Base-by-base conservation (phyloP, 768 basidiomycete genomes). In the Dentipellis sp. region DNA sequence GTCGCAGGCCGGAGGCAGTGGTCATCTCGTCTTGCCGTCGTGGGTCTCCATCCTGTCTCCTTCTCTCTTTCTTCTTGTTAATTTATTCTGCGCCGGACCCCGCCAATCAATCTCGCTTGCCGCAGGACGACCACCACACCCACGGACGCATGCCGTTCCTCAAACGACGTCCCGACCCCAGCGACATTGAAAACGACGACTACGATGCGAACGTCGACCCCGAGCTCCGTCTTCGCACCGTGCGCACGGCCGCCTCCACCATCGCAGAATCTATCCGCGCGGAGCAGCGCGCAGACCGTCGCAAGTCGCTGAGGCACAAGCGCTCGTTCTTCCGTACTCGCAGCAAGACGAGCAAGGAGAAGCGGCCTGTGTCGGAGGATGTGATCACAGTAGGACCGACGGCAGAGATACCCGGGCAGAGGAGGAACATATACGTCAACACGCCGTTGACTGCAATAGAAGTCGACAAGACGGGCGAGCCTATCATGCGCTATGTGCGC, bases 241-340 rank as follows among this genome's bases (percentile, higher is more conserved):
- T 93, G n/a, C 86, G 87, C 64, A 97, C 94, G 1, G 94, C 94
- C 16, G 87, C 89, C 2, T 91, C 89, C 16, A 91, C 90, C 39
- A 84, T 97, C 62, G 87, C 90, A 59, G 91, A 94, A 69, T 88
- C 88, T 8, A 84, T 90, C 52, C 83, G 81, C 56, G 80, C 86
- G 36, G 94, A 97, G 67, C 76, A 80, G 60, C 78, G 84, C 47
- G 81, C 80, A 12, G 77, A 83, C 66, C 72, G 79, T 60, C 73
- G 85, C 64, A 80, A 78, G 69, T 71, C 76, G 59, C 56, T 65
- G 21, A 66, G 64, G 65, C 72, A 67, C 68, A 84, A 77, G 64
- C 69, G 81, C 40, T 76, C 81, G 46, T 70, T 69, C 58, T 88
- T 89, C 71, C 84, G 84, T 67, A 75, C 80, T 36, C 72, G 71